Base-by-base conservation (phyloP, 1,284 basidiomycete genomes). In the Megacollybia platyphylla region DNA sequence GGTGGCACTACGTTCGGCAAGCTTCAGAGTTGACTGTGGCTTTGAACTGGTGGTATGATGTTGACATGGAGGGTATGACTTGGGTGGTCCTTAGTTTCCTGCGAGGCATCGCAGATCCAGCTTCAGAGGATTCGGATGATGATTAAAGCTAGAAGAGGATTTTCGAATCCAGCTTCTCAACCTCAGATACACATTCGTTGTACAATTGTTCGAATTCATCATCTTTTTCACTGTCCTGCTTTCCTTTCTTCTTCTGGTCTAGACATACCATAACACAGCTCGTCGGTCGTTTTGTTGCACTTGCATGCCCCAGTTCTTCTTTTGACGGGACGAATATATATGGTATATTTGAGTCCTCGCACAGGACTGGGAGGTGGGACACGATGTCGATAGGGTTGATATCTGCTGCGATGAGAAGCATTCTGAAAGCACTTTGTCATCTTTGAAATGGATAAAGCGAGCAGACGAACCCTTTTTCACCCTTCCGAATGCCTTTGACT, bases 331-430 rank as follows among this genome's bases (percentile, higher is more conserved):
- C 83, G 57, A 87, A 87, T 35, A 94, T 75, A 61, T 97, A 99
- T 11, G 94, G 93, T 56, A 97, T 87, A 40, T 82, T 76, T 5
- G 90, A 86, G 60, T 99, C 96, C 65, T 99, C 96, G 45, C 89
- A 87, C 54, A 98, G 70, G 27, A 97, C 70, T 10, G 96, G 96
- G 44, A 99, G 73, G 65, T 98, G 96, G 17, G 91, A 93, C 53
- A 98, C 87, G 52, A 99, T 97, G 63, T 99, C 96, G 54, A 98
- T 86, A 18, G 96, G 96, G 39, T 87, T 93, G 58, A 98, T 98
- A 63, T 98, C 96, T 35, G 87, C 93, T 4, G 96, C 96, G 44
- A 99, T 77, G 44, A 99, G 69, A 36, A 98, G 78, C 18, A 99
- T 70, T 13, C 88, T 91, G 50, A 15, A 30, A 41, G 30, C 36